Base-by-base conservation (phyloP, 1,284 basidiomycete genomes). In the Paramarasmius palmivorus region DNA sequence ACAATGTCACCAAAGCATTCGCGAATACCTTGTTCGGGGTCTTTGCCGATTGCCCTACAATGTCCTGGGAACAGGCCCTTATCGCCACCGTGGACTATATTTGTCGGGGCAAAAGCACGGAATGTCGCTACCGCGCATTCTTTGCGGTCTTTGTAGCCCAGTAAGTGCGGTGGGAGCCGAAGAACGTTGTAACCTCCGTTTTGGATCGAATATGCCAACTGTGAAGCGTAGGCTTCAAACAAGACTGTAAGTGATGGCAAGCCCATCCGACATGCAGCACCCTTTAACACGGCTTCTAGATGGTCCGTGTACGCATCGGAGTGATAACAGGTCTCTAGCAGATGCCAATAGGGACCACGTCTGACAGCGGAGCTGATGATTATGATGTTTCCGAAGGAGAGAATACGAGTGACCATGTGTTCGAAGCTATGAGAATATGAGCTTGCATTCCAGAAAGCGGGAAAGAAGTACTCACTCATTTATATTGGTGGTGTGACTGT, bases 321-420 rank as follows among this genome's bases (percentile, higher is more conserved):
- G 60, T 73, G 70, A 38, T 79, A 74, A 59, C 74, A 84, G 46
- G 84, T 80, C 66, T 95, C 92, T 54, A 98, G 74, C 35, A 98
- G 68, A 68, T 95, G 88, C 81, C 90, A 95, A 63, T 96, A 92
- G 1, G 93, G 82, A 0, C 86, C 88, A n/a, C 90, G 81, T n/a
- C 95, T 82, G 10, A 91, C 81, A 1, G 82, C 79, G 1, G 92
- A 89, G 64, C 86, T 91, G 17, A 86, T 81, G 29, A 98, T 79
- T 74, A 95, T 88, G 57, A 92, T 82, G 67, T 98, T 98, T 22
- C 88, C 86, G 25, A 95, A 74, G 57, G 83, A 86, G 14, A 98
- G 69, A 19, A 92, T 78, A 38, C 92, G 82, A 8, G 92, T 93
- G 35, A 94, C 69, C 75, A 94, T 90, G 36, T 75, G 72, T 65